Conservation (phyloP, 805 yeast species). For the Myxozyma nipponensis region DNA sequence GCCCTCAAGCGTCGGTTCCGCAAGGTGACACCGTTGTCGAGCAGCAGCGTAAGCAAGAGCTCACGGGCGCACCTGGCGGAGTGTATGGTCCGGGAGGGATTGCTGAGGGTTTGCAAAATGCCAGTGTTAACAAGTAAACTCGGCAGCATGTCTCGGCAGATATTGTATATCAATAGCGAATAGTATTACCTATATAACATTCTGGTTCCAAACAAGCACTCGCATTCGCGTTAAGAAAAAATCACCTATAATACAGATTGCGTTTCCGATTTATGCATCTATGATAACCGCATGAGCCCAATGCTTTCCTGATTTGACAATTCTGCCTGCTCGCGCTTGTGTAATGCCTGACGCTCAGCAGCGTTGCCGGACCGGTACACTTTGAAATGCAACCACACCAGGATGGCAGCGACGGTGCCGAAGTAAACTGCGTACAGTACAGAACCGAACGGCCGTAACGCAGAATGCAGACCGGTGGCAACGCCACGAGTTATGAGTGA, state of each 20-base stretch:
- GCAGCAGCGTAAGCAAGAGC: background rate
- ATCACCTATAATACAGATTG: background rate
- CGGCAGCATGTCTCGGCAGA: no score
- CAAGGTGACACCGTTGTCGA: background rate
- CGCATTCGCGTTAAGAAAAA: background rate
- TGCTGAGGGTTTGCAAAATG: constrained; percentile 1
- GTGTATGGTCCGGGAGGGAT: constrained; percentile 5
- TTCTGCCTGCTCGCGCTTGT: constrained; percentile 1
- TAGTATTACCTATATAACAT: no score
- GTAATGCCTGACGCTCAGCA: background rate
- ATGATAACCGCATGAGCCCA: background rate
- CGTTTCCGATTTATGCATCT: no score
- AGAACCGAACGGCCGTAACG: constrained; percentile 3
- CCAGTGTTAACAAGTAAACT: no score
- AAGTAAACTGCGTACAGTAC: constrained; percentile 1
- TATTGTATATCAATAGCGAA: background rate
- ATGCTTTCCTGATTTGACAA: background rate
- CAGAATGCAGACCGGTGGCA: background rate
- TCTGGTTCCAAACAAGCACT: background rate
- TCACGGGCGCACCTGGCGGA: constrained; percentile 2
- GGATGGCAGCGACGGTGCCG: background rate
- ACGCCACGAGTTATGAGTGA: background rate
- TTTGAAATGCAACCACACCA: background rate
- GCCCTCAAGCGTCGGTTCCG: no score
- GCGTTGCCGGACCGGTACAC: constrained; percentile 2